These are phyloP conservation scores for Fusarium luffae DNA, from an alignment of 2,329 filamentous ascomycete genomes.

Conservation along the genomic window DNA sequence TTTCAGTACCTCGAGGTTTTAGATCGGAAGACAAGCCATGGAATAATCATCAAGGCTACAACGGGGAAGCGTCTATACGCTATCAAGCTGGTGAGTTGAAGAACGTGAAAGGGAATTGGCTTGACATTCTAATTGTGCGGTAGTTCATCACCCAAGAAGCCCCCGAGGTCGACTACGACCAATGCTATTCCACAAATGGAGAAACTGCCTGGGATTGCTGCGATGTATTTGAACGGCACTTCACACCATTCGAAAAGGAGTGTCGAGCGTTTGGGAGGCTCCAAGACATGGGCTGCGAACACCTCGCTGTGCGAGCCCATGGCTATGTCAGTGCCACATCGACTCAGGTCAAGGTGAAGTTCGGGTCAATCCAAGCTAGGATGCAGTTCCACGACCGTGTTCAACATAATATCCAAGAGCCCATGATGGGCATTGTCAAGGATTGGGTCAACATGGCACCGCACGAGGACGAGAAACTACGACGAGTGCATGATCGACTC, in stretches of 20 bases:
- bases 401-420: neutral
- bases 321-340: slow-evolving; percentile 2
- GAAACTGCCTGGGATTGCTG: neutral
- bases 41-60: neutral
- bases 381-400: neutral
- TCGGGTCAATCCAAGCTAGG: neutral
- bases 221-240: slow-evolving; percentile 6
- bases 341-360: neutral
- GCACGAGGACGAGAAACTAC: neutral
- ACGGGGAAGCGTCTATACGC: neutral
- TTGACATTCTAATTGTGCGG: neutral
- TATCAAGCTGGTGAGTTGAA: neutral
- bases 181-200: too few species aligned
- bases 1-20: neutral
- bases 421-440: slow-evolving; percentile 8
- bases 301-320: slow-evolving; percentile 13
- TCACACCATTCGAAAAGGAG: slow-evolving; percentile 14
- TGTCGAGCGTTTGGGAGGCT: slow-evolving; percentile 18
- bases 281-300: neutral
- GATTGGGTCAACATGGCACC: slow-evolving; percentile 11
- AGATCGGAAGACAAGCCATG: neutral
- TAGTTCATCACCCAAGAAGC: neutral
- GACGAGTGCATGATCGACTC: neutral
- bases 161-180: neutral
- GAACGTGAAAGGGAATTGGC: neutral